A percentile compares a stretch with the other conserved stretches of the same genome.
phyloP scores from a whole-genome alignment of 1,139 yeast species.

The Debaryomyces sp. region DNA sequence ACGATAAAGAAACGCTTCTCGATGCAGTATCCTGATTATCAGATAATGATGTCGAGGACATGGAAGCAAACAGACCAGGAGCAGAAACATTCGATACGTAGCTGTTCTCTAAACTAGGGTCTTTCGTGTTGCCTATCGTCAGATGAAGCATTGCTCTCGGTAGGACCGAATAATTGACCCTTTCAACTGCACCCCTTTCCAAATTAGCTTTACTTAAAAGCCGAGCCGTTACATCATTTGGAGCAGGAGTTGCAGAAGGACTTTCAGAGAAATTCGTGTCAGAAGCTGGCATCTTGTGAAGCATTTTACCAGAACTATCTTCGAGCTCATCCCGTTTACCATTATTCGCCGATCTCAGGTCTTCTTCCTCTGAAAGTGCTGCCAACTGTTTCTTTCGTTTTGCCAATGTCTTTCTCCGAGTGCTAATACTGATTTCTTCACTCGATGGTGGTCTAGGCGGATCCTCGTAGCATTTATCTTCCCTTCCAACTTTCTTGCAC shows the following conservation, averaged over 20 bases:
- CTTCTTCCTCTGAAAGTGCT: not conserved
- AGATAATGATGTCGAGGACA: not conserved
- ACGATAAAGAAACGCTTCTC: not conserved
- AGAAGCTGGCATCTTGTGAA: not conserved
- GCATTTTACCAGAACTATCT: not conserved
- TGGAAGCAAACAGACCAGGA: not conserved
- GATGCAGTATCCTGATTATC: not conserved
- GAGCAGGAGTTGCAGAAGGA: not conserved
- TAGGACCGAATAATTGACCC: not conserved
- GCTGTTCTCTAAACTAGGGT: not conserved
- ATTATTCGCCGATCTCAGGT: not conserved
- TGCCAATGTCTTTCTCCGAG: slow-evolving; percentile 5
- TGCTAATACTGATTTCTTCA: slow-evolving; percentile 21
- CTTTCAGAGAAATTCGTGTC: not conserved
- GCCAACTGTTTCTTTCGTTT: slow-evolving; percentile 21
- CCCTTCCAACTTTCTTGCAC: slow-evolving; percentile 47
- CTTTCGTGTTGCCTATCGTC: not conserved
- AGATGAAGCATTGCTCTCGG: not conserved
- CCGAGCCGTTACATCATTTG: not conserved
- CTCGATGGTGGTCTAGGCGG: slow-evolving; percentile 53
- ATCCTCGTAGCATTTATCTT: slow-evolving; percentile 35
- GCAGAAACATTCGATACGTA: not conserved
- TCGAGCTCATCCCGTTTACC: not conserved
- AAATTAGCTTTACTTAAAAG: not conserved
- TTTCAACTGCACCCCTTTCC: too few species aligned